Evolutionary conservation across 768 basidiomycete species (phyloP).

Genomic region (Trametes sanguinea): DNA sequence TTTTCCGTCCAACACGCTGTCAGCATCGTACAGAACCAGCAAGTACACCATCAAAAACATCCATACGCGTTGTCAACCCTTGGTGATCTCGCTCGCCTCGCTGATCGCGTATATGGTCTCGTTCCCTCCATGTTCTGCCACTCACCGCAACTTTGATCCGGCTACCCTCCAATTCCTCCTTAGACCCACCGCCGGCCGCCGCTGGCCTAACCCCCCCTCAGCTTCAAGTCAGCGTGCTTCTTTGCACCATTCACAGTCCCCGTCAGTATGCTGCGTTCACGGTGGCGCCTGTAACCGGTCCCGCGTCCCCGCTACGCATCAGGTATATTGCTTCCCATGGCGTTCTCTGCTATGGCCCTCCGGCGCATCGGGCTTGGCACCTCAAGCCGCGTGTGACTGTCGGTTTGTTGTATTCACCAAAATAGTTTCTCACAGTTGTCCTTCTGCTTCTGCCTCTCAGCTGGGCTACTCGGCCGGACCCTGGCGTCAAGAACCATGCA

Average conservation of each 20-base stretch:
- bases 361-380: constrained; percentile 5
- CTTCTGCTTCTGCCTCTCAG: neutral
- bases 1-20: neutral
- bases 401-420: constrained; percentile 8
- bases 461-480: constrained; percentile 18
- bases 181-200: neutral
- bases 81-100: constrained; percentile 3
- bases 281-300: neutral
- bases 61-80: constrained; percentile 10
- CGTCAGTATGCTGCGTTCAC: neutral
- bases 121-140: neutral
- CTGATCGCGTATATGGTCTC: constrained; percentile 10
- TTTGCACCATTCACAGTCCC: neutral
- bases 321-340: neutral
- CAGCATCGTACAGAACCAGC: neutral
- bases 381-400: neutral
- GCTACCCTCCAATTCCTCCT: neutral
- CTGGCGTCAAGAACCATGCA: constrained; percentile 9
- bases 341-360: neutral
- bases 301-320: neutral
- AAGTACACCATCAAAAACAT: constrained; percentile 13
- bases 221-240: neutral
- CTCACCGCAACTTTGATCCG: constrained; percentile 13
- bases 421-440: constrained; percentile 19
- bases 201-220: neutral